Evolutionary conservation across 192 early-diverging fungal species (phyloP).

Genomic region (Coemansia sp.): DNA sequence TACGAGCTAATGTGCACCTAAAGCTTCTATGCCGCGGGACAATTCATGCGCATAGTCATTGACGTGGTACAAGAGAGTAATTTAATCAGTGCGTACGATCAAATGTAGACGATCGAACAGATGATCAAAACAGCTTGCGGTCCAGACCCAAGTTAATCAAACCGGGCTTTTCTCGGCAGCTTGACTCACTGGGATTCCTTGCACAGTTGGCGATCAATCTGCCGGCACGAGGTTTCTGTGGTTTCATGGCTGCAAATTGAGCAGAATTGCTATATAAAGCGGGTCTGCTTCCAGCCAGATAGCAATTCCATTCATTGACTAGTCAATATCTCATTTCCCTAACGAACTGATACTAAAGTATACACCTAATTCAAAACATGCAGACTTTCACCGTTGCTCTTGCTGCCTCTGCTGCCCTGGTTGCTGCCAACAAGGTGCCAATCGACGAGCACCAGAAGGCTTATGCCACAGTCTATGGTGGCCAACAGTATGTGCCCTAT

Average conservation of each 20-base stretch:
- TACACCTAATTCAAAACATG: slow-evolving; percentile 22
- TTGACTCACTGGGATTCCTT: too few species aligned
- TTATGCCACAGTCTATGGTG: slow-evolving; percentile 29
- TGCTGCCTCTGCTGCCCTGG: slow-evolving; percentile 23
- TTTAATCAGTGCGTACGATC: too few species aligned
- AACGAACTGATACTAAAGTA: neutral
- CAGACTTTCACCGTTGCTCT: slow-evolving; percentile 30
- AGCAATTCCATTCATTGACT: neutral
- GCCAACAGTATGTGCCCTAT: neutral
- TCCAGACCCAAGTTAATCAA: too few species aligned
- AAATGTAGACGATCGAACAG: neutral
- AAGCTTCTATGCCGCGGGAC: too few species aligned
- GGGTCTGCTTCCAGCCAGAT: too few species aligned
- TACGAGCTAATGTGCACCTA: neutral
- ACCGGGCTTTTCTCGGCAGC: too few species aligned
- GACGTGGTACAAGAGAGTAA: too few species aligned
- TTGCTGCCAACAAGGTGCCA: slow-evolving; percentile 20
- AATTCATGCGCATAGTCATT: too few species aligned
- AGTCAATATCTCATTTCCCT: slow-evolving; percentile 5
- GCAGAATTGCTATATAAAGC: neutral
- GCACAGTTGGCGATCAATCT: too few species aligned
- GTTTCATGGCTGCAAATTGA: too few species aligned
- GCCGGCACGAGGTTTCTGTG: too few species aligned
- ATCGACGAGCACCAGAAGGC: slow-evolving; percentile 31
- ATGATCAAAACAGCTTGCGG: neutral